phyloP scores from a whole-genome alignment of 345 rosid species.

The Erodium maritimum region DNA sequence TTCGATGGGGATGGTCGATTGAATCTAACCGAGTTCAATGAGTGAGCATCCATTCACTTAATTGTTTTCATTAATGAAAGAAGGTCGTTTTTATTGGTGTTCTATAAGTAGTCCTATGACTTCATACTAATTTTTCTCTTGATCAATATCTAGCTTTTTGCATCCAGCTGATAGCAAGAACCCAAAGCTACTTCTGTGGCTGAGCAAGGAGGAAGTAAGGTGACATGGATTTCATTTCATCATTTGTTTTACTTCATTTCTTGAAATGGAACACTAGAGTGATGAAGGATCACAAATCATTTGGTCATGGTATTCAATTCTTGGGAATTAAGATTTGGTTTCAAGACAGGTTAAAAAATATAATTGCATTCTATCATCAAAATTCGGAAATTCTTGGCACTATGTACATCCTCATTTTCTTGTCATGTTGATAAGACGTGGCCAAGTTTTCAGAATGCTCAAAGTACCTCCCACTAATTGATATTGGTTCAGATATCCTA shows the following conservation, averaged over 20 bases:
- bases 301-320: too few species aligned
- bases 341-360: too few species aligned
- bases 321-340: too few species aligned
- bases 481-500: too few species aligned
- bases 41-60: conserved; percentile 35
- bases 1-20: conserved; percentile 78
- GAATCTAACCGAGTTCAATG: conserved; percentile 85
- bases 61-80: not conserved
- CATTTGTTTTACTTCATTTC: not conserved
- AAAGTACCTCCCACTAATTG: not conserved
- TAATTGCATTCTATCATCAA: not conserved
- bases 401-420: not conserved
- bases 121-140: not conserved
- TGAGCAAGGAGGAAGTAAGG: conserved; percentile 96
- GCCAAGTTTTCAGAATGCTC: not conserved
- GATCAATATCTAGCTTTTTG: conserved; percentile 49
- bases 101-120: not conserved
- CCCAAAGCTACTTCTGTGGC: conserved; percentile 62
- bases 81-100: not conserved
- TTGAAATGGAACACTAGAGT: not conserved
- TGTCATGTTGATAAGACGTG: not conserved
- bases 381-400: not conserved
- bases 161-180: conserved; percentile 94
- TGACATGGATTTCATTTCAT: conserved; percentile 15
- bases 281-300: not conserved